Base-by-base conservation (phyloP, 768 basidiomycete genomes). In the Podaxis sp. region DNA sequence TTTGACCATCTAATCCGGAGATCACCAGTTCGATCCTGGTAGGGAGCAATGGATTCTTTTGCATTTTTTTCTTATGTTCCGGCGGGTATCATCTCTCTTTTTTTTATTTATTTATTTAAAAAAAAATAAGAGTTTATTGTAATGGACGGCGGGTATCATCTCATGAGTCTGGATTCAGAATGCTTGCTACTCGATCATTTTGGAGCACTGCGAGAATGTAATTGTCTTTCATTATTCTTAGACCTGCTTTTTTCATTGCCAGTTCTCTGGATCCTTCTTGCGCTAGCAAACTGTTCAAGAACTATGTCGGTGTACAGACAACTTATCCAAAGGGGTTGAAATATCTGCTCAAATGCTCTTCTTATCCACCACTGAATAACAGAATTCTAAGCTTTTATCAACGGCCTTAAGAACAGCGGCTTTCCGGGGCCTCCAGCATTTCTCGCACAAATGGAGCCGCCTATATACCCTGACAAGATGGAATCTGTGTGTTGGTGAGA, bases 11-110 rank as follows among this genome's bases (percentile, higher is more conserved):
- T 6, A 60, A 60, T 60, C 59, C 59, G 59, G 59, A 60, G 59
- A 60, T 60, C 59, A 46, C 59, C 59, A 60, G 59, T 60, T 60
- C 59, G 59, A 60, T 21, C 59, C 59, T 60, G 59, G 59, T 46
- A 52, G 59, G 59, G 59, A 60, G 59, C 59, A 60, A 4, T 50
- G 5, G 27, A 27, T 5, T 27, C 4, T 13, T 50, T 42, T 44
- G n/a, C 6, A 7, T 21, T 44, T 21, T 44, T 16, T 16, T 6
- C 9, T 16, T 44, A 18, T 7, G 42, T 16, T 44, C 18, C 1
- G 42, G 16, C 42, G 16, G 16, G n/a, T 11, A 44, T 44, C n/a
- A 5, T 18, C 2, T 9, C 5, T n/a, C n/a, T n/a, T n/a, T n/a
- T n/a, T n/a, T n/a, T n/a, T n/a, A n/a, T n/a, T n/a, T n/a, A n/a